These are phyloP conservation scores for Cyberlindnera suaveolens DNA, from an alignment of 805 yeast species.

Conservation along the genomic window DNA sequence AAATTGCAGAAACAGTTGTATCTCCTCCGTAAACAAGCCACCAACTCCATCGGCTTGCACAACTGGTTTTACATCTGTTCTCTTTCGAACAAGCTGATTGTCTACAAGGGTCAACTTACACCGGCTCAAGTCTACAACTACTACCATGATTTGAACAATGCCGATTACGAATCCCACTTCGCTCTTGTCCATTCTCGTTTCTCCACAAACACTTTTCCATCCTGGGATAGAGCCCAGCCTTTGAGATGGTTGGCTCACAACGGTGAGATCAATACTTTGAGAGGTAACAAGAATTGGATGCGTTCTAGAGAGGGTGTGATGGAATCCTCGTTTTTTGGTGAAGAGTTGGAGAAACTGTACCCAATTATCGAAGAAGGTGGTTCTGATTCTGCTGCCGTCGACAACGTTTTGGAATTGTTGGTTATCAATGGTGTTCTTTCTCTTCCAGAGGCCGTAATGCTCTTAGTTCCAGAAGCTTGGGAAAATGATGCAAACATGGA, in stretches of 20 bases:
- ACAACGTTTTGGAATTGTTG: constrained; percentile 87
- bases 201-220: constrained; percentile 97
- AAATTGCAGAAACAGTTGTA: constrained; percentile 78
- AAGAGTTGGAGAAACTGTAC: constrained; percentile 81
- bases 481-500: constrained; percentile 85
- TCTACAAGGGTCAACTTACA: constrained; percentile 95
- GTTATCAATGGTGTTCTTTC: constrained; percentile 89
- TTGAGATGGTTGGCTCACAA: constrained; percentile 96
- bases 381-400: constrained; percentile 96
- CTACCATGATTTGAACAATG: constrained; percentile 87
- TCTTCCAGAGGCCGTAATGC: constrained; percentile 94
- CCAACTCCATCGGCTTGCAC: constrained; percentile 87
- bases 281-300: constrained; percentile 99
- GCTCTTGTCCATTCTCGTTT: constrained; percentile 96
- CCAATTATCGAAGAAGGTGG: constrained; percentile 99
- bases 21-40: constrained; percentile 81
- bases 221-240: constrained; percentile 99
- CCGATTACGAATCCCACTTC: constrained; percentile 90
- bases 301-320: constrained; percentile 96
- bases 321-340: constrained; percentile 83
- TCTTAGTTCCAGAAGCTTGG: constrained; percentile 97
- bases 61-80: constrained; percentile 98
- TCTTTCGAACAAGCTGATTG: constrained; percentile 79
- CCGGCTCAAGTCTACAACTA: constrained; percentile 94
- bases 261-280: constrained; percentile 94